A percentile compares a stretch with the other conserved stretches of the same genome.
Conservation (phyloP, 495 filamentous ascomycete species). For the Neurospora sp. region DNA sequence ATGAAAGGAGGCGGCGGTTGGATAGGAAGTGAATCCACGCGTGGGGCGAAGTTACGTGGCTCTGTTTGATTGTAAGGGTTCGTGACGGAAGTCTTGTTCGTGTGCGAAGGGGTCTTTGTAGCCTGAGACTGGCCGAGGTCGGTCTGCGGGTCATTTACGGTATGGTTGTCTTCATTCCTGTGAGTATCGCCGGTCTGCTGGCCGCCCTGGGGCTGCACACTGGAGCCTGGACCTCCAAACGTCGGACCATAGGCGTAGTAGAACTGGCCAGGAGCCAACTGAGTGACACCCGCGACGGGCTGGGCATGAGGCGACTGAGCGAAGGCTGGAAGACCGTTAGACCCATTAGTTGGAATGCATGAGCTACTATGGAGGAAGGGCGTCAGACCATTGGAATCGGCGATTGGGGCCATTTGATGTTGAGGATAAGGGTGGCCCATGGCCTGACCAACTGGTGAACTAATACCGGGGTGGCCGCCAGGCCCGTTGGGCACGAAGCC, state of each 20-base stretch:
- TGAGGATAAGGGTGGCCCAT: background rate
- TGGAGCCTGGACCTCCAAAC: background rate
- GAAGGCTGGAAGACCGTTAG: background rate
- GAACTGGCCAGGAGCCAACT: background rate
- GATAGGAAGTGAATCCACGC: background rate
- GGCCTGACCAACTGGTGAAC: background rate
- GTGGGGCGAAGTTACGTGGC: constrained; percentile 16
- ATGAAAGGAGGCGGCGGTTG: background rate
- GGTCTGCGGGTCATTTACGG: background rate
- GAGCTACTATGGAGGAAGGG: background rate
- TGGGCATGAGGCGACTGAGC: background rate
- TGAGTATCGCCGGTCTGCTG: background rate
- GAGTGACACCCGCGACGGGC: background rate
- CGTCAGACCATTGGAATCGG: background rate
- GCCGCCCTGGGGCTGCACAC: background rate
- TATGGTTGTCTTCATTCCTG: background rate
- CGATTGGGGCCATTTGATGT: background rate
- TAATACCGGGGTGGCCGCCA: background rate
- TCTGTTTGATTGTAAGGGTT: constrained; percentile 15
- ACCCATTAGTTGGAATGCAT: background rate
- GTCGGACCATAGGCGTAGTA: background rate
- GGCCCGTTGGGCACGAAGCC: background rate
- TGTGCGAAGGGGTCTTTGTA: constrained; percentile 6
- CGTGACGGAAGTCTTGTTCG: constrained; percentile 4
- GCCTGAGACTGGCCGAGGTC: background rate